Base-by-base conservation (phyloP, 2,329 filamentous ascomycete species). In the Xylaria sp. region DNA sequence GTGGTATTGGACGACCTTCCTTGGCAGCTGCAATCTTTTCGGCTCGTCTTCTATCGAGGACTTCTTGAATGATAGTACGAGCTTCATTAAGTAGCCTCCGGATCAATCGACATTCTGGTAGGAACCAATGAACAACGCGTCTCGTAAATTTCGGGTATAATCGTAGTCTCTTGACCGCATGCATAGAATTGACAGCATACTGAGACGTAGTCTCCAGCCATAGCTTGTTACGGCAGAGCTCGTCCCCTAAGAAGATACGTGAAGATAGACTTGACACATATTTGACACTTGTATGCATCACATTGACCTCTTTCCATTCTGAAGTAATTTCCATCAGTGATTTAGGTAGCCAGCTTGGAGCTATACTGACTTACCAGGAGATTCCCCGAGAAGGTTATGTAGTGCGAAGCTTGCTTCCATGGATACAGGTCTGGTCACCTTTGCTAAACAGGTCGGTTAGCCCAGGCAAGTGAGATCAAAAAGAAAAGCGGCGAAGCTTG, bases 191-290 rank as follows among this genome's bases (percentile, higher is more conserved):
- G 7, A 77, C 58, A 5, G 79, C 77, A 66, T 82, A 83, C 59
- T 78, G 70, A 69, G 80, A 70, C 50, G 79, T 75, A 44, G 81
- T 76, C 0, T 77, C 67, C 7, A 84, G 73, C 83, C 83, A 86
- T 17, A 76, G 74, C 29, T 79, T 71, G 66, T 85, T 77, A 15
- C 80, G 80, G 72, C 81, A 82, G 6, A 84, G 72, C 31, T 80
- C 75, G 1, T 77, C 70, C 3, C 83, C 83, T 2, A 85, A 70
- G 59, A 85, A 85, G 6, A 84, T 76, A 3, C 81, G 77, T 0
- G 83, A 80, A 0, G 83, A 83, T 10, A 86, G 61, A 17, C 82
- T 81, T 13, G 81, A 79, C 2, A 86, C 77, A 4, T 82, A 72
- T n/a, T 76, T 72, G 0, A 81, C 77, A 13, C 81, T 55, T 15